These are phyloP conservation scores for Hypoxylon sp. DNA, from an alignment of 2,329 filamentous ascomycete genomes.

Conservation along the genomic window DNA sequence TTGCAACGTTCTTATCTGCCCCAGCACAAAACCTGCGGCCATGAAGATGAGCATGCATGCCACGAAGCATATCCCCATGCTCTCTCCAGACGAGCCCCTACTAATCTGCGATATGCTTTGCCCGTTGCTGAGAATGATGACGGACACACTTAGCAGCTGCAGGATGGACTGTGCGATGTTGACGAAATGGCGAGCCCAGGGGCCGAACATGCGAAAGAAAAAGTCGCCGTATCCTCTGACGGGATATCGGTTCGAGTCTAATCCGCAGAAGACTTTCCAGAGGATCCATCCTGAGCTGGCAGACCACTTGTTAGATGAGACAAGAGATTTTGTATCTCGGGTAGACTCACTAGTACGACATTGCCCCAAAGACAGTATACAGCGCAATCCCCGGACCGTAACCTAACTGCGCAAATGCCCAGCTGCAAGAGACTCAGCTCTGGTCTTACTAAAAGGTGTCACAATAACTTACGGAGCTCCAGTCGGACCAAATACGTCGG, in stretches of 20 bases:
- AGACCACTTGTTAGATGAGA: slow-evolving; percentile 6
- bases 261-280: slow-evolving; percentile 54
- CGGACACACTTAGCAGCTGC: slow-evolving; percentile 59
- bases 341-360: slow-evolving; percentile 48
- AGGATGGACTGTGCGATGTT: slow-evolving; percentile 59
- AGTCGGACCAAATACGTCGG: slow-evolving; percentile 56
- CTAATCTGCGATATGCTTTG: slow-evolving; percentile 63
- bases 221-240: slow-evolving; percentile 58
- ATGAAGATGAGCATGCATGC: slow-evolving; percentile 61
- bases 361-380: slow-evolving; percentile 55
- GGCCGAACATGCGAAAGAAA: slow-evolving; percentile 58
- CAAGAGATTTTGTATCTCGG: too few relatives aligned
- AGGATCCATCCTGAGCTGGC: slow-evolving; percentile 55
- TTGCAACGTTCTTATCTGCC: slow-evolving; percentile 65
- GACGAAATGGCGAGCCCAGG: slow-evolving; percentile 54
- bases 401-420: slow-evolving; percentile 46
- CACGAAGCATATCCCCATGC: slow-evolving; percentile 60
- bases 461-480: slow-evolving; percentile 46
- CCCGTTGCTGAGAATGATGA: slow-evolving; percentile 62
- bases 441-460: not conserved
- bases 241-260: slow-evolving; percentile 58
- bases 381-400: slow-evolving; percentile 56
- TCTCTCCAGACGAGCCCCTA: slow-evolving; percentile 40
- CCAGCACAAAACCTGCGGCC: slow-evolving; percentile 59
- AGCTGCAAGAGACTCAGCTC: slow-evolving; percentile 33